These are phyloP conservation scores for Discostella pseudostelligera DNA, from an alignment of 108 stramenopile genomes.

Conservation along the genomic window DNA sequence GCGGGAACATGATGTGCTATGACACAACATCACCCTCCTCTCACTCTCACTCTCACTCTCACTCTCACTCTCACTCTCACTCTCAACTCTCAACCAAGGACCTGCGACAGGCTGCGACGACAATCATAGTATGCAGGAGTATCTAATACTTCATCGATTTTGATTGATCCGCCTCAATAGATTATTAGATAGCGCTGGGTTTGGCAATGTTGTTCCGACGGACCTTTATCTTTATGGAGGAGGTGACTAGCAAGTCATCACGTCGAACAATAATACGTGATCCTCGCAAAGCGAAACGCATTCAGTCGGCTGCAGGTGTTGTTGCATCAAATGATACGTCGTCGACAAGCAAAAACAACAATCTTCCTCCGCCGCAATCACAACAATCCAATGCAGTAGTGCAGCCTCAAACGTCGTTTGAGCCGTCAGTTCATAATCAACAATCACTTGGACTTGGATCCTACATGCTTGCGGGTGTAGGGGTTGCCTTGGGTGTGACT, in stretches of 20 bases:
- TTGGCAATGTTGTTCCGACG: constrained; percentile 31
- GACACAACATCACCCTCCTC: no score
- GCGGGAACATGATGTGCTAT: no score
- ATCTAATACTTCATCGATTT: no score
- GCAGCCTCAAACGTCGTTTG: constrained; percentile 48
- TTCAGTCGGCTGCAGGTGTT: background rate
- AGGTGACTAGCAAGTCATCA: constrained; percentile 14
- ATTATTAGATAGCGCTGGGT: no score
- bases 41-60: no score
- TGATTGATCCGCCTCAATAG: no score
- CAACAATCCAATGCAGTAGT: background rate
- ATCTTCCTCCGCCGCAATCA: constrained; percentile 3
- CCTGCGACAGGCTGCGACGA: no score
- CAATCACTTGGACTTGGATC: constrained; percentile 67
- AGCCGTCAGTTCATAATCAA: constrained; percentile 54
- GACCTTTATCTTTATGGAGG: background rate
- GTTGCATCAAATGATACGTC: background rate
- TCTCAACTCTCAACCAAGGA: no score
- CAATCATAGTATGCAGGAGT: no score
- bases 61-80: no score
- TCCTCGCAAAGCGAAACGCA: constrained; percentile 24
- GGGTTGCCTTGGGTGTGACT: constrained; percentile 66
- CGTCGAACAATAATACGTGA: constrained; percentile 30
- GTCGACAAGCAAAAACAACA: constrained; percentile 13
- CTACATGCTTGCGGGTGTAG: constrained; percentile 73